A percentile compares a stretch with the other conserved stretches of the same genome.
These are phyloP conservation scores for Nymphaea colorata DNA, from an alignment of 164 flowering plant genomes.

Conservation along the genomic window DNA sequence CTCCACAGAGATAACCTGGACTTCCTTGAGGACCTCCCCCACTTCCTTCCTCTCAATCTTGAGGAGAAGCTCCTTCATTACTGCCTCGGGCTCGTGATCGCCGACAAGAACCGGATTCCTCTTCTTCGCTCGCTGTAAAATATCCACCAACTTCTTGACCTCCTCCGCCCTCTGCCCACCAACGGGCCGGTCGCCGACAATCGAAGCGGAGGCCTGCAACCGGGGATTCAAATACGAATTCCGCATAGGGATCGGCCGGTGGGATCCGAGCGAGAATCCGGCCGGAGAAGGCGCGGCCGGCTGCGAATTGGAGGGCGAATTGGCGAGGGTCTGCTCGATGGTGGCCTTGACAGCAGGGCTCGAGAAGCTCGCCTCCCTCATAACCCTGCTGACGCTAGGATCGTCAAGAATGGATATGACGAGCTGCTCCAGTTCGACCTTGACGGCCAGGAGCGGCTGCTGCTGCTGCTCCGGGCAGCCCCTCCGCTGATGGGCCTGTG, in stretches of 20 bases:
- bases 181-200: slow-evolving; percentile 9
- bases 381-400: slow-evolving; percentile 90
- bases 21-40: slow-evolving; percentile 31
- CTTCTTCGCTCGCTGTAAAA: slow-evolving; percentile 42
- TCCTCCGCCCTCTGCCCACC: slow-evolving; percentile 47
- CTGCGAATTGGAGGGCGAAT: slow-evolving; percentile 17
- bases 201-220: slow-evolving; percentile 28
- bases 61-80: slow-evolving; percentile 45
- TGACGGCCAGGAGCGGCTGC: slow-evolving; percentile 90
- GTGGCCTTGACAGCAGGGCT: slow-evolving; percentile 94
- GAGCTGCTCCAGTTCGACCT: slow-evolving; percentile 94
- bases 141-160: slow-evolving; percentile 49
- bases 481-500: slow-evolving; percentile 93
- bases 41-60: slow-evolving; percentile 56
- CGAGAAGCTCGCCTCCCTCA: slow-evolving; percentile 96
- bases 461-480: slow-evolving; percentile 98
- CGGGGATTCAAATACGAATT: slow-evolving; percentile 57
- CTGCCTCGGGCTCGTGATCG: slow-evolving; percentile 61
- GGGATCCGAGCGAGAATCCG: slow-evolving; percentile 13
- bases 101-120: slow-evolving; percentile 84
- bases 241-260: slow-evolving; percentile 16
- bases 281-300: slow-evolving; percentile 13
- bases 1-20: slow-evolving; percentile 40
- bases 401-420: slow-evolving; percentile 86
- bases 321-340: slow-evolving; percentile 61